These are phyloP conservation scores for Serpula lacrymans DNA, from an alignment of 768 basidiomycete genomes.

Conservation along the genomic window DNA sequence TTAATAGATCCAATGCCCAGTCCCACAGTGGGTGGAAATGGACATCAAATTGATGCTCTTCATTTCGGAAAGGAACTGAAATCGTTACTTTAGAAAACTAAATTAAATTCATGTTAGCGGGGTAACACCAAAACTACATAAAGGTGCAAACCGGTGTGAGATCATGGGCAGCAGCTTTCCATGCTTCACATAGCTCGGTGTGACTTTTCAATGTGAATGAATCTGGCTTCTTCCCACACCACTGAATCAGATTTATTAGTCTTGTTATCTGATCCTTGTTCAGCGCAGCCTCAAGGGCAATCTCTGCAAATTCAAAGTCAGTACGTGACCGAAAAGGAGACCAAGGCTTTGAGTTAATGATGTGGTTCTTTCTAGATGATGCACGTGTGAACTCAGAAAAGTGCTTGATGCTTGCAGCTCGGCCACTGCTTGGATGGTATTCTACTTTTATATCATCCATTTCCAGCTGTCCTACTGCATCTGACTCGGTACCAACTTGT, in stretches of 20 bases:
- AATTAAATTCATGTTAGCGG: not conserved
- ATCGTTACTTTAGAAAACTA: slow-evolving; percentile 17
- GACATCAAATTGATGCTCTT: slow-evolving; percentile 14
- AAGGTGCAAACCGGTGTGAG: slow-evolving; percentile 7
- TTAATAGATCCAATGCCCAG: slow-evolving; percentile 26
- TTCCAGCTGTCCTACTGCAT: too few species aligned
- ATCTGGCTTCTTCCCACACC: slow-evolving; percentile 1
- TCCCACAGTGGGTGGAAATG: slow-evolving; percentile 20
- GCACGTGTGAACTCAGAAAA: slow-evolving; percentile 13
- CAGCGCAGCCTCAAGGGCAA: slow-evolving; percentile 19
- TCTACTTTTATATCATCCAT: slow-evolving; percentile 22
- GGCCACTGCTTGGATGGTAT: slow-evolving; percentile 19
- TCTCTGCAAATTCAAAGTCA: slow-evolving; percentile 29
- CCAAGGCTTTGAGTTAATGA: slow-evolving; percentile 22
- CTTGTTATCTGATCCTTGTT: slow-evolving; percentile 13
- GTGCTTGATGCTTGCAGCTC: slow-evolving; percentile 4
- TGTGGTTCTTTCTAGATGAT: not conserved
- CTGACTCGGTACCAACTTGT: too few species aligned
- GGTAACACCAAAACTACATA: not conserved
- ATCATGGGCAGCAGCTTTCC: slow-evolving; percentile 13
- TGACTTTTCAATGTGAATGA: slow-evolving; percentile 17
- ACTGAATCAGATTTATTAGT: slow-evolving; percentile 17
- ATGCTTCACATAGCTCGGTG: slow-evolving; percentile 16
- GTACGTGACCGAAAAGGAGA: slow-evolving; percentile 21
- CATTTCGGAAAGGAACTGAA: slow-evolving; percentile 12